Evolutionary conservation across 352 stramenopile species (phyloP), one percentile per base, ranked within the genome.

Genomic region (Phytophthora syringae): DNA sequence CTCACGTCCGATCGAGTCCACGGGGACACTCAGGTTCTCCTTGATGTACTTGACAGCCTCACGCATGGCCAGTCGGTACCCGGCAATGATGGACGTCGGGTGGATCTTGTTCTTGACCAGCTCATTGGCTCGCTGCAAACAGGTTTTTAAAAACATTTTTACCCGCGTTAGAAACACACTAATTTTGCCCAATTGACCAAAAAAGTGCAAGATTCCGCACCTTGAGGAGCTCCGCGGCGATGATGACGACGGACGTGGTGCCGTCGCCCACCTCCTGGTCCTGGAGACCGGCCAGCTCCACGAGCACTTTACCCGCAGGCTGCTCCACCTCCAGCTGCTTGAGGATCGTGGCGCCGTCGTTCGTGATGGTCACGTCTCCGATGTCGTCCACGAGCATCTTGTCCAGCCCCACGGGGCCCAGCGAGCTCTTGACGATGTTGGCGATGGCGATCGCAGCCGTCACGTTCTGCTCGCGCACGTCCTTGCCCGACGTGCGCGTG

Each of bases 261-360:
- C 98, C 98, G 75, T 99, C 98, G 59, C 98, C 98, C 43, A 99
- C 98, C 77, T 99, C 97, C 64, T 99, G 90, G 82, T 99, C 98
- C 80, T 99, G 98, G 25, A 99, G 83, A 44, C 98, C 93, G 1
- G 97, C 97, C 15, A 99, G 85, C 73, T 99, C 98, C 6, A 99
- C 97, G 7, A 99, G 80, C 12, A 99, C 96, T 60, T 99, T 99
- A 25, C 97, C 98, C 2, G 98, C 98, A 24, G 98, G 98, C 79
- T 99, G 98, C 70, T 99, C 97, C 10, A 99, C 98, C 64, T 99
- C 97, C 30, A 99, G 82, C 69, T 98, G 97, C 84, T 99, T 98
- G 48, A 99, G 83, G 75, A 99, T 99, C 34, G 98, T 99, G n/a
- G 98, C 98, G 49, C 98, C 98, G 71, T 99, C 98, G 82, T 99